A percentile compares a stretch with the other conserved stretches of the same genome.
phyloP scores from a whole-genome alignment of 192 early-diverging fungal genomes.

The Coemansia sp. region DNA sequence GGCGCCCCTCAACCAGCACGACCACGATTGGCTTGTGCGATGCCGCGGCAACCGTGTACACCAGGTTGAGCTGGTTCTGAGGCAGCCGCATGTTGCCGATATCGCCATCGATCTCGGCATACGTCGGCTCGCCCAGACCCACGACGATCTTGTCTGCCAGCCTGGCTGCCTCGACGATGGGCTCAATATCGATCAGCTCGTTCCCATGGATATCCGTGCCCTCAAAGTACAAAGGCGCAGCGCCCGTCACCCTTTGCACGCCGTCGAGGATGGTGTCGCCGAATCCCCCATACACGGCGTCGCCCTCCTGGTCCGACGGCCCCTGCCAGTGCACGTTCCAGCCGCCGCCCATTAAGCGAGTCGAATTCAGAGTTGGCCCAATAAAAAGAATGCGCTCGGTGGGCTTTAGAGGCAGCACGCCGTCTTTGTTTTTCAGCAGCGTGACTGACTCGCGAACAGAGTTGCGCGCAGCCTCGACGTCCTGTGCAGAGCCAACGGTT shows the following conservation, averaged over 20 bases:
- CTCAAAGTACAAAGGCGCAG: slow-evolving; percentile 9
- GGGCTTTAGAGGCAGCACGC: slow-evolving; percentile 51
- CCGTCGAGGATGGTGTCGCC: slow-evolving; percentile 26
- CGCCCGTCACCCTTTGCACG: slow-evolving; percentile 11
- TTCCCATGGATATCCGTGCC: slow-evolving; percentile 21
- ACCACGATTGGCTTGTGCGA: slow-evolving; percentile 42
- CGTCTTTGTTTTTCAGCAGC: slow-evolving; percentile 55
- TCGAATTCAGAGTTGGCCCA: slow-evolving; percentile 59
- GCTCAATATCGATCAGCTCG: slow-evolving; percentile 2
- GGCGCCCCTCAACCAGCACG: slow-evolving; percentile 59
- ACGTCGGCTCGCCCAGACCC: slow-evolving; percentile 28
- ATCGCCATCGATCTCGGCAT: slow-evolving; percentile 10
- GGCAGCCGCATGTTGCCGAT: slow-evolving; percentile 19
- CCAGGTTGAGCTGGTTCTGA: slow-evolving; percentile 33
- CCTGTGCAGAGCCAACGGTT: slow-evolving; percentile 52
- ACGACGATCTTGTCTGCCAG: slow-evolving; percentile 47
- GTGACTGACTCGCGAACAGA: slow-evolving; percentile 59
- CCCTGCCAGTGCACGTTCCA: slow-evolving; percentile 59
- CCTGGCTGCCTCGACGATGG: slow-evolving; percentile 19
- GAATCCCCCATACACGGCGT: slow-evolving; percentile 25
- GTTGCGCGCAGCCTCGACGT: slow-evolving; percentile 44
- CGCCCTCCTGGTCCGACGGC: slow-evolving; percentile 5
- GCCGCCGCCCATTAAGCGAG: slow-evolving; percentile 53
- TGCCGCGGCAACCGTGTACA: slow-evolving; percentile 17
- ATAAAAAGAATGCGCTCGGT: slow-evolving; percentile 54